Evolutionary conservation across 306 rosid genomes (phyloP), one percentile per base, ranked within the genome.

Genomic region (Vachellia pachyceras): DNA sequence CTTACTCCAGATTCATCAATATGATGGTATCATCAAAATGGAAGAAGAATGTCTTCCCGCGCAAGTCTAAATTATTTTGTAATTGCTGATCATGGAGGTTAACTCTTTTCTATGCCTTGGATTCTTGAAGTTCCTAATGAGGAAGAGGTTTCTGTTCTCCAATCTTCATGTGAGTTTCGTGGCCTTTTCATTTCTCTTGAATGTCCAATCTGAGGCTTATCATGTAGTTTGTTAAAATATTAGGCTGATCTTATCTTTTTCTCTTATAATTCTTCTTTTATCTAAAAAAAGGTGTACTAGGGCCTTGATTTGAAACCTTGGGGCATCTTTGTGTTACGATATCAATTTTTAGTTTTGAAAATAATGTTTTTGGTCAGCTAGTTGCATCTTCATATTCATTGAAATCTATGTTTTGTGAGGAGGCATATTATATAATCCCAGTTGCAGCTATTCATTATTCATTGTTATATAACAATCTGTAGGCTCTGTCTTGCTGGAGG

Each of bases 111-210:
- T 89, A 69, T 95, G 86, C 82, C 88, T 80, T 93, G 91, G 99
- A 95, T 95, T 91, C 88, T 93, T 78, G 94, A 91, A 89, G 92
- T 90, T 73, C 97, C 98, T 5, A 83, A 84, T 45, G 97, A 90
- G 82, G 98, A 95, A 87, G 99, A 95, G 93, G 97, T 95, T 86
- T 82, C 99, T 82, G 88, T 95, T 79, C 97, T 95, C 78, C 83
- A 85, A 95, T 91, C 94, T 95, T 95, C 84, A 91, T 91, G 99
- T 91, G 89, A 88, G 92, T 90, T 73, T 72, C 71, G 73, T 60
- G 60, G 55, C 66, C 52, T 23, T 70, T 35, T 45, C 42, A 49
- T 36, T 45, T 66, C 55, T 77, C 69, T 79, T 44, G 39, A 61
- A 77, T 57, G 78, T 69, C 45, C 37, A 17, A 65, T 17, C 25